These are phyloP conservation scores for Aspergillus nidulans DNA, from an alignment of 495 filamentous ascomycete genomes.

Conservation along the genomic window DNA sequence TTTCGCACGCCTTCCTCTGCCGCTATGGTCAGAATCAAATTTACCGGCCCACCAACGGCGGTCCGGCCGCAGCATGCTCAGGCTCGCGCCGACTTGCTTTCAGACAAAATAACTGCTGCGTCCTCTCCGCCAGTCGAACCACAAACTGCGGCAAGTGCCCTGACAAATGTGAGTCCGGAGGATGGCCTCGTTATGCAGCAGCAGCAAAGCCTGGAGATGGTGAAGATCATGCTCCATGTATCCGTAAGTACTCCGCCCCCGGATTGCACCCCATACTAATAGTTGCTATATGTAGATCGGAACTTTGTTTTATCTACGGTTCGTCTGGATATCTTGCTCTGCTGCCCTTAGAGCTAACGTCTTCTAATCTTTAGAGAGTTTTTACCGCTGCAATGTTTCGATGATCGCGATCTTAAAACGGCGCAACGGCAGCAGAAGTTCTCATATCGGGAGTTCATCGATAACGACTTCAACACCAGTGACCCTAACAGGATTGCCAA, in stretches of 20 bases:
- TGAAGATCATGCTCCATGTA: conserved; percentile 45
- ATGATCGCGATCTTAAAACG: conserved; percentile 25
- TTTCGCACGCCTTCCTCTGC: not conserved
- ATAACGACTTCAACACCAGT: conserved; percentile 2
- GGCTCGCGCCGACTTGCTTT: not conserved
- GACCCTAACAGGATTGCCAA: not conserved
- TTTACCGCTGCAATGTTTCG: conserved; percentile 28
- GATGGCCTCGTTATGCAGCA: conserved; percentile 19
- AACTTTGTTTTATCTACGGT: conserved; percentile 31
- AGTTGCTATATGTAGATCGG: conserved; percentile 20
- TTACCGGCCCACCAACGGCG: conserved; percentile 17
- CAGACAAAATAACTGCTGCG: not conserved
- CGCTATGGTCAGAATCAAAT: conserved; percentile 25
- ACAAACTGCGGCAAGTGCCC: conserved; percentile 13
- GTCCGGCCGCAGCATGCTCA: conserved; percentile 18
- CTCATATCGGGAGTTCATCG: conserved; percentile 28
- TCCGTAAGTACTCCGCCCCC: conserved; percentile 22
- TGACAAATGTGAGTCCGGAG: conserved; percentile 3
- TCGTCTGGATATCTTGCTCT: conserved; percentile 1
- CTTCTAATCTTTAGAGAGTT: conserved; percentile 25
- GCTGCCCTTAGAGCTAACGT: not conserved
- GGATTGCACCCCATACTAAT: not conserved
- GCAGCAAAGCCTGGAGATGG: conserved; percentile 45
- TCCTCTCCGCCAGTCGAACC: conserved; percentile 11
- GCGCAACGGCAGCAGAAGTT: conserved; percentile 16